Percentiles rank a stretch among this genome's conserved stretches.
phyloP scores from a whole-genome alignment of 208 protist genomes.

The Acanthamoeba polyphaga region DNA sequence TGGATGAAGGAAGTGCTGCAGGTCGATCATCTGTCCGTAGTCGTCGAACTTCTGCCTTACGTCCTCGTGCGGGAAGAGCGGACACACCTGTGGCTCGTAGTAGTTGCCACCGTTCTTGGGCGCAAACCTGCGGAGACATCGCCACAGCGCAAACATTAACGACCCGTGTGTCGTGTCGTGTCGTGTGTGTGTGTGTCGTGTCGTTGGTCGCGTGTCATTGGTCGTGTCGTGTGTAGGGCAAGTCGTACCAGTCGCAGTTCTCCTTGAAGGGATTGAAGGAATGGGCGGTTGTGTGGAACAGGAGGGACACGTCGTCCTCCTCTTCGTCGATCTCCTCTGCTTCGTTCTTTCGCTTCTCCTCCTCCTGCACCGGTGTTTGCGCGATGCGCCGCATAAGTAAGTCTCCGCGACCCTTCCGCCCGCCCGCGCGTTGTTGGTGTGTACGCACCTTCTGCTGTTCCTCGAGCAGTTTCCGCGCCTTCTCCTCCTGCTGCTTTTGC shows the following conservation, averaged over 20 bases:
- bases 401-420: neutral
- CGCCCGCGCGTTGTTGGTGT: neutral
- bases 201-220: neutral
- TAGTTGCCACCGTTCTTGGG: conserved; percentile 11
- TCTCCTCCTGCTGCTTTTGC: conserved; percentile 70
- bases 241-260: conserved; percentile 24
- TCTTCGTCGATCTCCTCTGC: conserved; percentile 38
- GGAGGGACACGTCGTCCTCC: conserved; percentile 50
- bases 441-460: conserved; percentile 45
- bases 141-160: neutral
- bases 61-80: conserved; percentile 61
- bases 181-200: neutral
- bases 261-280: conserved; percentile 56
- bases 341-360: conserved; percentile 10
- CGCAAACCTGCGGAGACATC: neutral
- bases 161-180: neutral
- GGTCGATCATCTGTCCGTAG: conserved; percentile 58
- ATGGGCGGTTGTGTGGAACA: conserved; percentile 63
- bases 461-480: conserved; percentile 31
- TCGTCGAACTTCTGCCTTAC: conserved; percentile 60
- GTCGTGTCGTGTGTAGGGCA: neutral
- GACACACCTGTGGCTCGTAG: conserved; percentile 33
- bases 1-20: conserved; percentile 64
- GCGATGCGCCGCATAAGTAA: neutral
- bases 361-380: neutral